Percentiles rank a stretch among this genome's conserved stretches.
These are phyloP conservation scores for Obelidium mucronatum DNA, from an alignment of 192 early-diverging fungal genomes.

Conservation along the genomic window DNA sequence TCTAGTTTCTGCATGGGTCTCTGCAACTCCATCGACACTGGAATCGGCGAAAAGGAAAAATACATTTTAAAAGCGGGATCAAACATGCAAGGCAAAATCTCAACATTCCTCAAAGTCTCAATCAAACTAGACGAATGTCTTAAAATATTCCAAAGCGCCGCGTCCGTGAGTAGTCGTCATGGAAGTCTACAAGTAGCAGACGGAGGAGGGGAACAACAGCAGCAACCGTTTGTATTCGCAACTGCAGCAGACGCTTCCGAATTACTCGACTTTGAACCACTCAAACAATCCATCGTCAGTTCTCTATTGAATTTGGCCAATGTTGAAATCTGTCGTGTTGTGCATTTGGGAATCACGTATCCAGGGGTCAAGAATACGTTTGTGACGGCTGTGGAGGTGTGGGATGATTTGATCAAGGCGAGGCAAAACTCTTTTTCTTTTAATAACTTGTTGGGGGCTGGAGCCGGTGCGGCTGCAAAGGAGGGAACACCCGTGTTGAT, in stretches of 20 bases:
- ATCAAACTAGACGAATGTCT: neutral
- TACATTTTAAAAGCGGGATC: neutral
- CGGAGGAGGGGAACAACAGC: neutral
- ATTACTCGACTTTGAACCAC: neutral
- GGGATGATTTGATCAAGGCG: neutral
- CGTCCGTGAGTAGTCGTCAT: neutral
- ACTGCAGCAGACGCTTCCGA: neutral
- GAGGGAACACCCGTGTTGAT: neutral
- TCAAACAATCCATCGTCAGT: neutral
- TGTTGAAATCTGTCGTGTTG: neutral
- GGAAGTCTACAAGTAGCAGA: neutral
- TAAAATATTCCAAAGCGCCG: neutral
- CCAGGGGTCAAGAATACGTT: neutral
- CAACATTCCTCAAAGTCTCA: neutral
- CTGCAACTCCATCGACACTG: neutral
- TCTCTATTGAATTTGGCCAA: neutral
- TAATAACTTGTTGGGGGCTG: neutral
- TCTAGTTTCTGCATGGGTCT: slow-evolving; percentile 4
- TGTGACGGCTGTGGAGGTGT: neutral
- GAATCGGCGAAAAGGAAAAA: neutral
- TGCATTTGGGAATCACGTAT: slow-evolving; percentile 1
- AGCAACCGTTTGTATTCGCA: neutral
- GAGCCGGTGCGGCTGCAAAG: neutral
- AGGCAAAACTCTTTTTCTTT: neutral
- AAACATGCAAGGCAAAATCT: neutral